Percentiles rank a stretch among this genome's conserved stretches.
These are phyloP conservation scores for Podaxis mareebaensis DNA, from an alignment of 768 basidiomycete genomes.

Conservation along the genomic window DNA sequence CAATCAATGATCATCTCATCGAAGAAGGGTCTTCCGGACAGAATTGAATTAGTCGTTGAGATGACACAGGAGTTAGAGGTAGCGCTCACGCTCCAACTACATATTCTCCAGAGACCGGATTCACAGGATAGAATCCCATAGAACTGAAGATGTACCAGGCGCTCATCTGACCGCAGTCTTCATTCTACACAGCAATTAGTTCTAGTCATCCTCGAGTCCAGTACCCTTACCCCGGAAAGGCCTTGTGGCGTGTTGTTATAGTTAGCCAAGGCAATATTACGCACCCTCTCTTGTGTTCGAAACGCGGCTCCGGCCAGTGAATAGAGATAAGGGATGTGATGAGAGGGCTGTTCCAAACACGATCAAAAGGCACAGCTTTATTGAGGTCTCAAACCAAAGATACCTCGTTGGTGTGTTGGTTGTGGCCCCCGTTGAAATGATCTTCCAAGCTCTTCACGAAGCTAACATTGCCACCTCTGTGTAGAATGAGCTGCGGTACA, in stretches of 20 bases:
- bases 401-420: constrained; percentile 81
- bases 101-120: constrained; percentile 76
- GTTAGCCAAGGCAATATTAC: constrained; percentile 58
- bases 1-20: constrained; percentile 56
- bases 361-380: background rate
- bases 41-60: background rate
- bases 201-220: background rate
- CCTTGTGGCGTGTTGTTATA: constrained; percentile 72
- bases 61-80: background rate
- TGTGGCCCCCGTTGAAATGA: constrained; percentile 61
- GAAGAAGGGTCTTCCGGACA: constrained; percentile 43
- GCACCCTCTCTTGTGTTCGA: constrained; percentile 67
- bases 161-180: constrained; percentile 91
- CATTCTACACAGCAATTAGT: constrained; percentile 51
- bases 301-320: constrained; percentile 67
- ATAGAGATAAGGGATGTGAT: constrained; percentile 84
- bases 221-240: constrained; percentile 60
- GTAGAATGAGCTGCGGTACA: constrained; percentile 55
- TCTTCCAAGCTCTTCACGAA: constrained; percentile 69
- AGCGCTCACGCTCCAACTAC: constrained; percentile 67
- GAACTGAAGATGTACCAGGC: constrained; percentile 86
- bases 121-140: constrained; percentile 84
- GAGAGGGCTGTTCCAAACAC: constrained; percentile 56
- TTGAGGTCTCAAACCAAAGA: background rate
- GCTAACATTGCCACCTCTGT: constrained; percentile 62